Evolutionary conservation across 176 grass and related monocot species (phyloP).

Genomic region (Elaeis guineensis): DNA sequence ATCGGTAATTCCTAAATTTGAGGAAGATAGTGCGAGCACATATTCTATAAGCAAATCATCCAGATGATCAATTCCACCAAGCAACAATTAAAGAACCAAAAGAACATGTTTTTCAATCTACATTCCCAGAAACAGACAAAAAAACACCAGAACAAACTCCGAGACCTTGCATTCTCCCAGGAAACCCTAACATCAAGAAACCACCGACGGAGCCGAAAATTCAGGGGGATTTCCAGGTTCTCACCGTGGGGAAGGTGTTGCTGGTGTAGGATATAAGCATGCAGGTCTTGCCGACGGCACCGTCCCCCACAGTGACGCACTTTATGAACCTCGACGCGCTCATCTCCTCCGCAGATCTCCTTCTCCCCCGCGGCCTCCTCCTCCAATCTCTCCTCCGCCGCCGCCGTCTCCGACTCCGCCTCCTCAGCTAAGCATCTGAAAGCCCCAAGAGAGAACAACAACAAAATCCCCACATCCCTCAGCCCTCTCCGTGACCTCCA

Average conservation of each 20-base stretch:
- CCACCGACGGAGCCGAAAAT: too few relatives aligned
- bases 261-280: conserved; percentile 48
- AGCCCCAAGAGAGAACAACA: not conserved
- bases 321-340: conserved; percentile 45
- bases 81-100: too few relatives aligned
- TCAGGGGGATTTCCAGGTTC: not conserved
- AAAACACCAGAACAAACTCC: too few relatives aligned
- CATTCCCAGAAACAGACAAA: too few relatives aligned
- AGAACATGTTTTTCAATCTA: too few relatives aligned
- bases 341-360: conserved; percentile 17
- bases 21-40: too few relatives aligned
- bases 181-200: too few relatives aligned
- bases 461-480: not conserved
- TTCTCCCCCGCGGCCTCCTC: not conserved
- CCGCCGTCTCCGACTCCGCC: not conserved
- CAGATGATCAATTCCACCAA: too few relatives aligned
- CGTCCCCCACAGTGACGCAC: conserved; percentile 39
- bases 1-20: too few relatives aligned
- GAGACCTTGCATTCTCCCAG: too few relatives aligned
- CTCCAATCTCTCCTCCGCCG: too few relatives aligned
- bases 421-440: conserved; percentile 7
- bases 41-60: too few relatives aligned
- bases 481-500: conserved; percentile 1
- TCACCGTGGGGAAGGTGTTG: conserved; percentile 39
- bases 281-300: conserved; percentile 43